Percentiles rank a stretch among this genome's conserved stretches.
These are phyloP conservation scores for Pseudogymnoascus sp. DNA, from an alignment of 2,329 filamentous ascomycete genomes.

Conservation along the genomic window DNA sequence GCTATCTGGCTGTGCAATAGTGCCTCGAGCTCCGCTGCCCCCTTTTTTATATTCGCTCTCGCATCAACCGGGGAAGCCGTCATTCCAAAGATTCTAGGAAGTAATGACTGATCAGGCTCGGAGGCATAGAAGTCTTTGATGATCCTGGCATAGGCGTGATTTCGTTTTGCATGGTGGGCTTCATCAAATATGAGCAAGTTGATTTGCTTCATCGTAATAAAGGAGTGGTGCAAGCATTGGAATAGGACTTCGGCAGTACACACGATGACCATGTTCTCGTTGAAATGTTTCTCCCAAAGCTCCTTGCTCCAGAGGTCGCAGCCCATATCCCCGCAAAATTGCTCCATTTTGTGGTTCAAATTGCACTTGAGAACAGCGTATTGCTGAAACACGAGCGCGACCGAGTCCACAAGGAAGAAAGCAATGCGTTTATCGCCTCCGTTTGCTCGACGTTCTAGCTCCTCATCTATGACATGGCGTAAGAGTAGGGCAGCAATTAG, in stretches of 20 bases:
- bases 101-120: slow-evolving; percentile 33
- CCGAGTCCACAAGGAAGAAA: slow-evolving; percentile 85
- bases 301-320: slow-evolving; percentile 50
- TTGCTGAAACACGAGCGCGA: slow-evolving; percentile 86
- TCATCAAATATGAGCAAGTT: slow-evolving; percentile 93
- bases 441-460: slow-evolving; percentile 58
- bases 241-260: slow-evolving; percentile 85
- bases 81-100: slow-evolving; percentile 87
- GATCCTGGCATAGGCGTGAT: slow-evolving; percentile 81
- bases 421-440: slow-evolving; percentile 56
- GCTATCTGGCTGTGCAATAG: slow-evolving; percentile 76
- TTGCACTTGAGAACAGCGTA: slow-evolving; percentile 73
- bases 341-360: slow-evolving; percentile 63
- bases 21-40: slow-evolving; percentile 64
- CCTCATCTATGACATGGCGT: slow-evolving; percentile 64
- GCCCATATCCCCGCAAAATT: slow-evolving; percentile 64
- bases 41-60: slow-evolving; percentile 60
- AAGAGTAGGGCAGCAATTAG: slow-evolving; percentile 87
- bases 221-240: slow-evolving; percentile 68
- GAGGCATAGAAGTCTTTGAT: slow-evolving; percentile 76
- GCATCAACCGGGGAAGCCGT: slow-evolving; percentile 91
- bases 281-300: slow-evolving; percentile 49
- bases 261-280: slow-evolving; percentile 72
- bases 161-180: slow-evolving; percentile 91
- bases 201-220: slow-evolving; percentile 71